Evolutionary conservation across 2,329 filamentous ascomycete genomes (phyloP).

Genomic region (Fusarium tricinctum): DNA sequence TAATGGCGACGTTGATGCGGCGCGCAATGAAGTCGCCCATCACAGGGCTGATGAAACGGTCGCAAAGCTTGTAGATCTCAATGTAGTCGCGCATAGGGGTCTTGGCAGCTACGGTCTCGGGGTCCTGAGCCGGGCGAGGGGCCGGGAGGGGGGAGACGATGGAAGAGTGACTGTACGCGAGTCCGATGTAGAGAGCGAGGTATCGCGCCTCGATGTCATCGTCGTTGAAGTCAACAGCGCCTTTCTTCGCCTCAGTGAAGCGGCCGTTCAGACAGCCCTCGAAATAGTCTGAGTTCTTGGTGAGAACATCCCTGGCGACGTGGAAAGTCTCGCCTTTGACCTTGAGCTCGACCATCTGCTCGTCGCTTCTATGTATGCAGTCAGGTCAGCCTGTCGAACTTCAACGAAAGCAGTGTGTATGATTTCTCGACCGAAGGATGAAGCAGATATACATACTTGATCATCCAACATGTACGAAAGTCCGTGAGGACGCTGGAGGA

Average conservation of each 20-base stretch:
- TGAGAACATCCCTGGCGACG: conserved; percentile 52
- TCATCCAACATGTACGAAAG: conserved; percentile 53
- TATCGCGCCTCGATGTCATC: conserved; percentile 54
- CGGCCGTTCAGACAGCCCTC: conserved; percentile 47
- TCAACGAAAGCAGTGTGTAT: not conserved
- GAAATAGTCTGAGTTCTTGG: conserved; percentile 55
- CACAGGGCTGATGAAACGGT: conserved; percentile 52
- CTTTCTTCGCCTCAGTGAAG: conserved; percentile 50
- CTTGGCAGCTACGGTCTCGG: conserved; percentile 46
- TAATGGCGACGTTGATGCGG: conserved; percentile 52
- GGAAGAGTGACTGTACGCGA: conserved; percentile 54
- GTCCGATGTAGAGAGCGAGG: conserved; percentile 54
- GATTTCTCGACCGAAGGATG: not conserved
- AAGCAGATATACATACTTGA: conserved; percentile 50
- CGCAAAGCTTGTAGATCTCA: conserved; percentile 56
- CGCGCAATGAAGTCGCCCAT: conserved; percentile 52
- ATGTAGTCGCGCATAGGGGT: conserved; percentile 53
- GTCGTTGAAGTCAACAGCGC: conserved; percentile 47
- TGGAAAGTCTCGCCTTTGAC: conserved; percentile 50
- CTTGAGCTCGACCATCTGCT: conserved; percentile 51
- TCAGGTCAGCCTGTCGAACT: conserved; percentile 8
- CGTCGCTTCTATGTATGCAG: conserved; percentile 45
- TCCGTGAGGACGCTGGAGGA: conserved; percentile 50
- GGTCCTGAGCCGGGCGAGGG: conserved; percentile 45
- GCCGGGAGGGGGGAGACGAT: conserved; percentile 51